Percentiles rank a stretch among this genome's conserved stretches.
phyloP scores from a whole-genome alignment of 1,284 basidiomycete genomes.

The Volvariella volvacea region DNA sequence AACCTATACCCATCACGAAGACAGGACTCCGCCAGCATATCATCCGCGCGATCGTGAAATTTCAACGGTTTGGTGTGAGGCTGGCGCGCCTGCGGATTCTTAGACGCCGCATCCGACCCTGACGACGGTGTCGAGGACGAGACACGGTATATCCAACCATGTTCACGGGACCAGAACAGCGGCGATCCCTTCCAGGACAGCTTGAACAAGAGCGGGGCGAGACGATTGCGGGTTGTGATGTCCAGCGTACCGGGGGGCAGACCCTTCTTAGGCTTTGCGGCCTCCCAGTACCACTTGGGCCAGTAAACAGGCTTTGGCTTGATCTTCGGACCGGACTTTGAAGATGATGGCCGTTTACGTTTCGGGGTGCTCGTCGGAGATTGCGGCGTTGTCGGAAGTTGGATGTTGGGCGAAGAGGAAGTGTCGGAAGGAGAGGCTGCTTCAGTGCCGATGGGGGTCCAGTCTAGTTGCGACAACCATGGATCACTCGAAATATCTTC shows the following conservation, averaged over 20 bases:
- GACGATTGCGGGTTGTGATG: constrained; percentile 79
- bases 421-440: constrained; percentile 1
- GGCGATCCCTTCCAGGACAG: constrained; percentile 89
- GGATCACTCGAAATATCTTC: constrained; percentile 30
- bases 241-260: constrained; percentile 67
- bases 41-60: constrained; percentile 62
- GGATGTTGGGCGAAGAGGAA: neutral
- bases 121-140: constrained; percentile 14
- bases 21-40: constrained; percentile 38
- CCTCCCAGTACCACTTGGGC: constrained; percentile 98
- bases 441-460: constrained; percentile 30
- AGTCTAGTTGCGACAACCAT: constrained; percentile 67
- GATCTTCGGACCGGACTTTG: constrained; percentile 20
- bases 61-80: constrained; percentile 25
- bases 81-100: too few relatives aligned
- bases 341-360: constrained; percentile 6
- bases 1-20: constrained; percentile 50
- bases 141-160: constrained; percentile 91
- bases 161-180: constrained; percentile 79
- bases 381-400: neutral
- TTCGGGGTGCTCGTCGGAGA: constrained; percentile 6
- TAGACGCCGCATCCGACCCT: constrained; percentile 17
- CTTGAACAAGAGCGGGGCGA: constrained; percentile 82
- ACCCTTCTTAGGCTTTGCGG: constrained; percentile 65
- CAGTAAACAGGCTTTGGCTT: constrained; percentile 48